Evolutionary conservation across 2,329 filamentous ascomycete species (phyloP).

Genomic region (Fusarium foetens): DNA sequence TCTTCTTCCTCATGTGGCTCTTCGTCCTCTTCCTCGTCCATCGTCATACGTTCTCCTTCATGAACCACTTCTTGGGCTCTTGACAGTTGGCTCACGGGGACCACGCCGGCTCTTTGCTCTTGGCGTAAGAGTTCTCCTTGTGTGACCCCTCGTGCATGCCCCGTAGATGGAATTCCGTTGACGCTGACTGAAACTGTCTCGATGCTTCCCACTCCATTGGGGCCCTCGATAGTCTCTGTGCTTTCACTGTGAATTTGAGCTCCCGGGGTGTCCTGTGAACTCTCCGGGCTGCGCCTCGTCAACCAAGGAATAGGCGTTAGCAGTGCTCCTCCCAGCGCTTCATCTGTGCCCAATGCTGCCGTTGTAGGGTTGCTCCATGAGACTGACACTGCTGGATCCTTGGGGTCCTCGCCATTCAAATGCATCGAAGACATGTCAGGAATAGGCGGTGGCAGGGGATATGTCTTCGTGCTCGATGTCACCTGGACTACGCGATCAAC

Average conservation of each 20-base stretch:
- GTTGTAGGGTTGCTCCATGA: conserved; percentile 61
- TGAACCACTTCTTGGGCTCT: conserved; percentile 51
- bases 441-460: conserved; percentile 79
- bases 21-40: conserved; percentile 46
- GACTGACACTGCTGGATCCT: conserved; percentile 52
- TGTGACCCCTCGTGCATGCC: conserved; percentile 68
- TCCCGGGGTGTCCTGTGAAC: conserved; percentile 45
- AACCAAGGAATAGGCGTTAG: conserved; percentile 97
- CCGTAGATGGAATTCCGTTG: conserved; percentile 71
- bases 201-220: conserved; percentile 80
- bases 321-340: conserved; percentile 87
- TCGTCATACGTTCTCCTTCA: conserved; percentile 43
- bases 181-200: conserved; percentile 83
- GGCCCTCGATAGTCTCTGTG: conserved; percentile 83
- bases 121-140: conserved; percentile 88
- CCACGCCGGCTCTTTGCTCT: conserved; percentile 83
- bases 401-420: conserved; percentile 69
- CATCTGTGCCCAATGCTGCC: conserved; percentile 78
- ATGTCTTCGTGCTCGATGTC: conserved; percentile 81
- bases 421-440: conserved; percentile 66
- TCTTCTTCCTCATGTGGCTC: conserved; percentile 59
- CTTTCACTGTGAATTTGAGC: conserved; percentile 72
- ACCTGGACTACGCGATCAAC: conserved; percentile 92
- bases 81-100: conserved; percentile 72
- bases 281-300: conserved; percentile 52